Conservation (phyloP, 371 early-diverging fungal genomes). For the Saksenaea oblongispora region DNA sequence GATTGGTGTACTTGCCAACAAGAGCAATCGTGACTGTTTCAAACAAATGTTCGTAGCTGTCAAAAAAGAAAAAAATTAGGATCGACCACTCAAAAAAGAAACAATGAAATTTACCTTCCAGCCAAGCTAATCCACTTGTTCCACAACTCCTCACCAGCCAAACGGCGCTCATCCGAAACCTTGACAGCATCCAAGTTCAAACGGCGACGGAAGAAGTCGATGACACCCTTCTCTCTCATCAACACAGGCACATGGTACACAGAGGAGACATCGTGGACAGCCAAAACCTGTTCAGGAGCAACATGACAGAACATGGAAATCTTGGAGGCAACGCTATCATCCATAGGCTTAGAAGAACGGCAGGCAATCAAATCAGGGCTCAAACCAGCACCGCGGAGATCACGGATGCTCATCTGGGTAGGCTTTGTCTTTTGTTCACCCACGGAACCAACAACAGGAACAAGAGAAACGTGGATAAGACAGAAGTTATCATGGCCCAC, state of each 20-base stretch:
- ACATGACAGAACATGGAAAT: conserved; percentile 99
- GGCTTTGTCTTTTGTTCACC: conserved; percentile 99
- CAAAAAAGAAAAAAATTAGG: background rate
- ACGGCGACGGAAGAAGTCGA: conserved; percentile 80
- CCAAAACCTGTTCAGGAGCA: conserved; percentile 83
- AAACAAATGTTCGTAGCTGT: conserved; percentile 76
- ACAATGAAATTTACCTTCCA: conserved; percentile 28
- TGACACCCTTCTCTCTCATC: conserved; percentile 83
- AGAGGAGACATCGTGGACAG: conserved; percentile 94
- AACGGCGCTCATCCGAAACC: conserved; percentile 52
- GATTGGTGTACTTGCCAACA: conserved; percentile 96
- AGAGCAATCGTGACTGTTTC: conserved; percentile 92
- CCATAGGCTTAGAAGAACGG: conserved; percentile 83
- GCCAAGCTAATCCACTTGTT: conserved; percentile 87
- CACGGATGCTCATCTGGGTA: conserved; percentile 95
- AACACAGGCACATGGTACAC: conserved; percentile 97
- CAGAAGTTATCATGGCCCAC: conserved; percentile 98
- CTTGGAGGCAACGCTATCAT: conserved; percentile 83
- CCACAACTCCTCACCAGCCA: conserved; percentile 69
- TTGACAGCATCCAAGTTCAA: conserved; percentile 71
- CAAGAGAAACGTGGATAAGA: conserved; percentile 96
- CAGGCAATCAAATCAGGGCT: conserved; percentile 98
- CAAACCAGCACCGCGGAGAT: conserved; percentile 94
- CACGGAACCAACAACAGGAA: conserved; percentile 96
- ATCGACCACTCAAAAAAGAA: no score